phyloP scores from a whole-genome alignment of 2,329 filamentous ascomycete genomes.

The Aspergillus sp. region DNA sequence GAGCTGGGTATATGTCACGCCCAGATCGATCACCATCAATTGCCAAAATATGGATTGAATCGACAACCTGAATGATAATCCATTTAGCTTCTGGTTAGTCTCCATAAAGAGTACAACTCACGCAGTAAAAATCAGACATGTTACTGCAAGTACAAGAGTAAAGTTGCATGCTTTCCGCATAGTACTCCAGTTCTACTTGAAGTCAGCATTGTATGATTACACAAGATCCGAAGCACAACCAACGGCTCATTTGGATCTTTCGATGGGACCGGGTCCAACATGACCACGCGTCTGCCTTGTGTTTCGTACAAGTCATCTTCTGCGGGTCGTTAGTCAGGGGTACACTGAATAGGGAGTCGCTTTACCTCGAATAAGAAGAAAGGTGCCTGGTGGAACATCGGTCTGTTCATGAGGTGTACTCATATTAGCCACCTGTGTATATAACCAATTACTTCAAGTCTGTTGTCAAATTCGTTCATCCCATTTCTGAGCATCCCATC shows the following conservation, averaged over 20 bases:
- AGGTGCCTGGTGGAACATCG: too few species aligned
- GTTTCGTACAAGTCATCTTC: slow-evolving; percentile 8
- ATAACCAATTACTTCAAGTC: too few species aligned
- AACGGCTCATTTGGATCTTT: slow-evolving; percentile 36
- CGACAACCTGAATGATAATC: slow-evolving; percentile 20
- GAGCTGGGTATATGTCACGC: slow-evolving; percentile 36
- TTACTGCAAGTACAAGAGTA: slow-evolving; percentile 38
- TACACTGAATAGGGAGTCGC: too few species aligned
- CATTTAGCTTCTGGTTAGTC: not conserved
- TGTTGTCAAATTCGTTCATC: too few species aligned
- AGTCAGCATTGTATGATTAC: not conserved
- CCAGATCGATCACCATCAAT: slow-evolving; percentile 41
- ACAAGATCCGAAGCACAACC: slow-evolving; percentile 13
- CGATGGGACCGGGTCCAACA: slow-evolving; percentile 35
- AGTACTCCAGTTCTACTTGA: slow-evolving; percentile 39
- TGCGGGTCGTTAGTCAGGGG: slow-evolving; percentile 1
- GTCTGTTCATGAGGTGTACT: too few species aligned
- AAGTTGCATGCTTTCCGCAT: slow-evolving; percentile 40
- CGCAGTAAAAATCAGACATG: slow-evolving; percentile 39
- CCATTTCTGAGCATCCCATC: too few species aligned
- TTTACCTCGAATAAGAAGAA: too few species aligned
- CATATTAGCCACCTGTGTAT: too few species aligned
- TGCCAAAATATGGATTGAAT: slow-evolving; percentile 43
- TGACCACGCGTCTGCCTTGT: slow-evolving; percentile 6
- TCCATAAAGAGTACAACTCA: slow-evolving; percentile 4